These are phyloP conservation scores for Hanseniaspora singularis DNA, from an alignment of 805 yeast genomes.

Conservation along the genomic window DNA sequence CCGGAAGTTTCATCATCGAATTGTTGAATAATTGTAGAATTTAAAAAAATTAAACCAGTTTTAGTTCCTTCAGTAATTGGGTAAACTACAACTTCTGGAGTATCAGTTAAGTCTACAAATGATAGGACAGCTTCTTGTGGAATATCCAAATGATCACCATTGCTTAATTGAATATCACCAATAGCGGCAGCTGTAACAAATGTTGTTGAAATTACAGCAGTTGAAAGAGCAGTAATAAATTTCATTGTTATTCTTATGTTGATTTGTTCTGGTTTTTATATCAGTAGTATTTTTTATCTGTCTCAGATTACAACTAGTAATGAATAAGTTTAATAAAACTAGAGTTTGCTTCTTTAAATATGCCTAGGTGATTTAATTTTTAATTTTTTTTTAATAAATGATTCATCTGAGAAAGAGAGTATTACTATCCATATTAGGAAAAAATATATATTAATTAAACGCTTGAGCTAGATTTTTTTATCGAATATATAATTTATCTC, in stretches of 20 bases:
- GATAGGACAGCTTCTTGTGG: conserved; percentile 27
- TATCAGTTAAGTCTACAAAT: conserved; percentile 24
- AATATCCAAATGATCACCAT: conserved; percentile 9
- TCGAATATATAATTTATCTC: too few species aligned
- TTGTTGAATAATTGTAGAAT: conserved; percentile 23
- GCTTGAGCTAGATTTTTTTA: too few species aligned
- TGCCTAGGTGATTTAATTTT: too few species aligned
- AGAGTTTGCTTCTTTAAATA: too few species aligned
- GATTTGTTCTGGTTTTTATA: neutral
- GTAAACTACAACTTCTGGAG: conserved; percentile 22
- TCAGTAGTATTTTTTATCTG: neutral
- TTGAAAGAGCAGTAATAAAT: conserved; percentile 2
- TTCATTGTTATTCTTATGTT: conserved; percentile 5
- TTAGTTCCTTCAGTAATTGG: conserved; percentile 24
- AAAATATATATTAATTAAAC: too few species aligned
- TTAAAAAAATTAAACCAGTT: conserved; percentile 25
- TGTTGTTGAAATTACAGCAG: neutral
- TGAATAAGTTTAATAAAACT: too few species aligned
- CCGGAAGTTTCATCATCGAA: conserved; percentile 18
- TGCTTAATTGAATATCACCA: neutral
- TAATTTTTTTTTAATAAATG: too few species aligned
- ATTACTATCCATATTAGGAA: too few species aligned
- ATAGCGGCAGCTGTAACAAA: neutral
- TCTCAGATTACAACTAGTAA: too few species aligned
- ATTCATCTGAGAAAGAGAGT: too few species aligned